These are phyloP conservation scores for Stagonosporopsis tanaceti DNA, from an alignment of 2,329 filamentous ascomycete genomes.

Conservation along the genomic window DNA sequence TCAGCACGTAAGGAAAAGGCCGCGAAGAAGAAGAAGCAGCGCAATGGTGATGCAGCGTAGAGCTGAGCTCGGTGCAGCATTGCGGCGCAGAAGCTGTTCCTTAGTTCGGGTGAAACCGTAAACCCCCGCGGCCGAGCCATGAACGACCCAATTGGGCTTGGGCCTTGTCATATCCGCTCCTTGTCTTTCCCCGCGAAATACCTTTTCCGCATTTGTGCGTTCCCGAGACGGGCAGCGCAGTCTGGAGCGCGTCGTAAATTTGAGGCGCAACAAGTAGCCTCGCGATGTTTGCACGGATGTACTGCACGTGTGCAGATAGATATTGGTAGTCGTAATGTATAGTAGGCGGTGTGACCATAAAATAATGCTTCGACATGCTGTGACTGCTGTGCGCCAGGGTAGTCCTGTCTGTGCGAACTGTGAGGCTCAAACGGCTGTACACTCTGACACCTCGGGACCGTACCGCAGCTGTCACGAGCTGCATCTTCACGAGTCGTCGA, in stretches of 20 bases:
- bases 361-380: background rate
- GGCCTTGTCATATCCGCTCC: slow-evolving; percentile 25
- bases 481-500: slow-evolving; percentile 17
- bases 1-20: slow-evolving; percentile 46
- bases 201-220: slow-evolving; percentile 15
- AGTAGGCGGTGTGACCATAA: slow-evolving; percentile 9
- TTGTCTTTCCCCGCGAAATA: slow-evolving; percentile 36
- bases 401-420: background rate
- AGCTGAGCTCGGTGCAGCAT: slow-evolving; percentile 18
- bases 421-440: slow-evolving; percentile 20
- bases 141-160: slow-evolving; percentile 10
- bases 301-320: slow-evolving; percentile 6
- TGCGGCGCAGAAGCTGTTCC: slow-evolving; percentile 20
- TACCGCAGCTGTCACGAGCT: slow-evolving; percentile 21
- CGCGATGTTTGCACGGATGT: background rate
- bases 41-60: slow-evolving; percentile 35
- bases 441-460: slow-evolving; percentile 10
- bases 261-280: slow-evolving; percentile 11
- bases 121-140: slow-evolving; percentile 34
- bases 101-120: slow-evolving; percentile 36
- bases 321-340: background rate
- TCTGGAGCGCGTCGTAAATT: slow-evolving; percentile 25
- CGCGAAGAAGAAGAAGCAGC: slow-evolving; percentile 32
- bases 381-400: background rate
- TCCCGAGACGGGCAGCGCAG: slow-evolving; percentile 8